Conservation (phyloP, 257 asterid genomes). For the Ilex asprella region DNA sequence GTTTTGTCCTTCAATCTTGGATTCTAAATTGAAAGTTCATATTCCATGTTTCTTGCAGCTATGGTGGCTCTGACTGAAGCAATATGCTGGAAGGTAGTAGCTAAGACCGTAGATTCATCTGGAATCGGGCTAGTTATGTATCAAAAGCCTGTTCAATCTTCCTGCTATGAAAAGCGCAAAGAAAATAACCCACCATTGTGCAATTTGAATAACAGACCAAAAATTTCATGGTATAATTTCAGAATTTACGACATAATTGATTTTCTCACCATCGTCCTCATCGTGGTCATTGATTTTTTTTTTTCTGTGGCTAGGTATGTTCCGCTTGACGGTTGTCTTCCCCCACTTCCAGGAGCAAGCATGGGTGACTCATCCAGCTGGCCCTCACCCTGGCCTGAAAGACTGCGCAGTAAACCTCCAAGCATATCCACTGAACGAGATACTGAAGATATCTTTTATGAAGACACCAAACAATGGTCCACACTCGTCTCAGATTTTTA, state of each 20-base stretch:
- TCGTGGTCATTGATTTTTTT: constrained; percentile 5
- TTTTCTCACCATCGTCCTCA: constrained; percentile 5
- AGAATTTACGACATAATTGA: neutral
- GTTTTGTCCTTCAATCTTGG: too few species aligned
- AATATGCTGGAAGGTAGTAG: constrained; percentile 79
- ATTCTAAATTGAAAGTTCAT: too few species aligned
- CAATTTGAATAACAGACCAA: constrained; percentile 38
- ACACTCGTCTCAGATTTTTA: constrained; percentile 76
- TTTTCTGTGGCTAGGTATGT: constrained; percentile 52
- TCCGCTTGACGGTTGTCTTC: constrained; percentile 73
- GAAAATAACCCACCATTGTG: constrained; percentile 68
- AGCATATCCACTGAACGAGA: constrained; percentile 45
- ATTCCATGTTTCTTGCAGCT: constrained; percentile 44
- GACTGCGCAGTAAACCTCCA: constrained; percentile 62
- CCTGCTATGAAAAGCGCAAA: constrained; percentile 63
- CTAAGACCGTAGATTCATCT: constrained; percentile 34
- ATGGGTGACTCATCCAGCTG: constrained; percentile 30
- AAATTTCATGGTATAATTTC: constrained; percentile 54
- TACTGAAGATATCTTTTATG: constrained; percentile 53
- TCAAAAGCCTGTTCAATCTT: constrained; percentile 71
- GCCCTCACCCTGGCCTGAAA: constrained; percentile 90
- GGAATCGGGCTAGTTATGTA: constrained; percentile 65
- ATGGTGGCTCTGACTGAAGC: constrained; percentile 76
- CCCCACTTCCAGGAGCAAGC: constrained; percentile 26
- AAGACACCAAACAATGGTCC: constrained; percentile 80